phyloP scores from a whole-genome alignment of 495 filamentous ascomycete species.

The Penicillium flavigenum region DNA sequence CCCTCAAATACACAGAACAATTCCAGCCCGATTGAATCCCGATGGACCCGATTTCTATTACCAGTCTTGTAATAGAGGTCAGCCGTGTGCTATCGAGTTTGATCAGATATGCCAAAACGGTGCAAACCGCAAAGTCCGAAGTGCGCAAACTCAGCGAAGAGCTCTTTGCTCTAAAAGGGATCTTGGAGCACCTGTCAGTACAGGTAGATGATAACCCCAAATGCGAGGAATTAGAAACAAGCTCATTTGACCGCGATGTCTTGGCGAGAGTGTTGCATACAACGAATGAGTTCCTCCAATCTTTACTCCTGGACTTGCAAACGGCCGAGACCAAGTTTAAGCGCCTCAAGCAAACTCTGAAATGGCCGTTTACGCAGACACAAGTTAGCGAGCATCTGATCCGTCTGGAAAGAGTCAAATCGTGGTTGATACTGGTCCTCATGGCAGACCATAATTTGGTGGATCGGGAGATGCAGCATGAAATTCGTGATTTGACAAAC shows the following conservation, averaged over 20 bases:
- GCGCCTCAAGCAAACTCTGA: conserved; percentile 21
- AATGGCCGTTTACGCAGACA: conserved; percentile 25
- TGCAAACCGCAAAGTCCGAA: conserved; percentile 20
- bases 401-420: conserved; percentile 26
- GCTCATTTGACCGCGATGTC: conserved; percentile 12
- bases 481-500: conserved; percentile 17
- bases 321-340: conserved; percentile 17
- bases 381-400: conserved; percentile 19
- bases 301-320: conserved; percentile 18
- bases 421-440: conserved; percentile 28
- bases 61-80: conserved; percentile 19
- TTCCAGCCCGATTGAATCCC: background rate
- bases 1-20: background rate
- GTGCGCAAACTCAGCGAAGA: conserved; percentile 26
- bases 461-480: conserved; percentile 18
- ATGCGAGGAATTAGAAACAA: background rate
- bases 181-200: conserved; percentile 20
- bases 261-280: conserved; percentile 18
- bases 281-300: conserved; percentile 21
- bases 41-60: conserved; percentile 25
- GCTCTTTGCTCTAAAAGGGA: conserved; percentile 25
- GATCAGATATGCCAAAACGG: conserved; percentile 24
- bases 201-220: conserved; percentile 2
- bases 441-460: conserved; percentile 17
- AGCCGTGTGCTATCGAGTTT: conserved; percentile 16